These are phyloP conservation scores for Leersia perrieri DNA, from an alignment of 176 grass and related monocot genomes.

Conservation along the genomic window DNA sequence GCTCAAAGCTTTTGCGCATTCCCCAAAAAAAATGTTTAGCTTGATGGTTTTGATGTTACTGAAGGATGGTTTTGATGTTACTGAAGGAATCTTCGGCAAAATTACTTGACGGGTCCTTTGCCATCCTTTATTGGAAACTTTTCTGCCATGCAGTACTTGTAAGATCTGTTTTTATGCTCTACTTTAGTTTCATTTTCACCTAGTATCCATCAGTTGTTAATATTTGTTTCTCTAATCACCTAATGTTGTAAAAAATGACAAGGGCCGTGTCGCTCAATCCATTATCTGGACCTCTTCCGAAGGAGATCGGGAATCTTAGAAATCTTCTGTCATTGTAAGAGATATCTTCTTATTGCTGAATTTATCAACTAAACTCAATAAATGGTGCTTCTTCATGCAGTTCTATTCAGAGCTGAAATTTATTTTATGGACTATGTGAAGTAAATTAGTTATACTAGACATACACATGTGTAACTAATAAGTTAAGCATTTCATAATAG, in stretches of 20 bases:
- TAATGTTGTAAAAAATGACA: background rate
- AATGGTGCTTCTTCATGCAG: no score
- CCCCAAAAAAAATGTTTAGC: no score
- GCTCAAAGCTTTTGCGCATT: no score
- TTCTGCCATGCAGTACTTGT: background rate
- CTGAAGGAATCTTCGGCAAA: background rate
- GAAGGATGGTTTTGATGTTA: background rate
- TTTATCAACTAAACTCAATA: background rate
- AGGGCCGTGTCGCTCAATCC: background rate
- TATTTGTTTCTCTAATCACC: background rate
- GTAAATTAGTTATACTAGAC: background rate
- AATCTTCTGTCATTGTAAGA: background rate
- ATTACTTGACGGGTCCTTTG: background rate
- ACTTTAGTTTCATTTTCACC: background rate
- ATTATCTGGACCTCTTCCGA: background rate
- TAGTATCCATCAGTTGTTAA: background rate
- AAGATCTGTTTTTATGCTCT: background rate
- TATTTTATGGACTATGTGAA: background rate
- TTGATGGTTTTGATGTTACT: background rate
- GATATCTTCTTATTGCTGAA: background rate
- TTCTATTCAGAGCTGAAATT: background rate
- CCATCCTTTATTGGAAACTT: background rate
- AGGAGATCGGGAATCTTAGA: background rate
- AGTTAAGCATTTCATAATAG: background rate
- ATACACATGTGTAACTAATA: background rate